Conservation (phyloP, 1,284 basidiomycete genomes). For the Puccinia triticina region DNA sequence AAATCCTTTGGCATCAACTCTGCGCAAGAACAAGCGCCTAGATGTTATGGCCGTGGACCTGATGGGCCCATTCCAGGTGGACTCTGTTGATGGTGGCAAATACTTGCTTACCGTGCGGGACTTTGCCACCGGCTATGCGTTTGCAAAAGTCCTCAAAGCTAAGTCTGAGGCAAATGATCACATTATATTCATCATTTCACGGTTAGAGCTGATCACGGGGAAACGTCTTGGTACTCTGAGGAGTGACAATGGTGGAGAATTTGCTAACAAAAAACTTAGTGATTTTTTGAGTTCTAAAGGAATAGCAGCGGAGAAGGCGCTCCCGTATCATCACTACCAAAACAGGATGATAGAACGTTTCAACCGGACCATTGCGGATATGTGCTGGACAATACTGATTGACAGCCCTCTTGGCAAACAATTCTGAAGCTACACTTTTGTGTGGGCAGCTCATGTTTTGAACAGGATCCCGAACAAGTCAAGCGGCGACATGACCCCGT, state of each 20-base stretch:
- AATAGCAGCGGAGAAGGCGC: not conserved
- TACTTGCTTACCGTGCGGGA: not conserved
- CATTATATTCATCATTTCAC: not conserved
- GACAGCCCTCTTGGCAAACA: not conserved
- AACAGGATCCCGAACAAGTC: not conserved
- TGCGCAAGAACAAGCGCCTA: not conserved
- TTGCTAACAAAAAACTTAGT: not conserved
- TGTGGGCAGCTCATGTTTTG: not conserved
- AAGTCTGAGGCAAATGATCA: not conserved
- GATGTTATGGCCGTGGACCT: not conserved
- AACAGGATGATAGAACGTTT: constrained; percentile 11
- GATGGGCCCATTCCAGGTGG: constrained; percentile 4
- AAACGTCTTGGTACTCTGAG: not conserved
- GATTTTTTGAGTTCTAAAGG: not conserved
- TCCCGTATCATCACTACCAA: constrained; percentile 28
- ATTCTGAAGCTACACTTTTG: constrained; percentile 3
- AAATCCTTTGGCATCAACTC: not conserved
- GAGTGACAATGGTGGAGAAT: constrained; percentile 15
- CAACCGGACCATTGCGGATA: constrained; percentile 2
- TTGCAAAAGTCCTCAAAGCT: not conserved
- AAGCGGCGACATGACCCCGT: not conserved
- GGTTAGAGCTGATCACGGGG: not conserved
- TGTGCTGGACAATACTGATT: not conserved
- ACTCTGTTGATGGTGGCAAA: not conserved
- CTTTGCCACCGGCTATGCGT: not conserved